Conservation (phyloP, 805 yeast genomes). For the Wickerhamiella kazuoi region DNA sequence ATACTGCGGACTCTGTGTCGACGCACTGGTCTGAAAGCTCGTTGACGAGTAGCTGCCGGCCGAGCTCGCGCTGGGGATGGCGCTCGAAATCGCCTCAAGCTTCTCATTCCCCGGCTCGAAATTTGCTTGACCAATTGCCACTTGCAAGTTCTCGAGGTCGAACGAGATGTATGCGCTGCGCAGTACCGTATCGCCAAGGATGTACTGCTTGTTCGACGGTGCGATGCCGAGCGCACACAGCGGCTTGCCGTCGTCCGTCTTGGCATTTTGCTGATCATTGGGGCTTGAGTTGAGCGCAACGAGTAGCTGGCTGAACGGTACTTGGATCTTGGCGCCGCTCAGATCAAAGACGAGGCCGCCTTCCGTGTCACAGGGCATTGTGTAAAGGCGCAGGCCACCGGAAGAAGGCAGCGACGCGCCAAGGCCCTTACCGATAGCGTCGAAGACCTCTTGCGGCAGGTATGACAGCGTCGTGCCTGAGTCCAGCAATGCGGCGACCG, state of each 20-base stretch:
- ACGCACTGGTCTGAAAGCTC: not conserved
- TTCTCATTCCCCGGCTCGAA: not conserved
- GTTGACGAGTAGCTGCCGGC: not conserved
- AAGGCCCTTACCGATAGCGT: constrained; percentile 15
- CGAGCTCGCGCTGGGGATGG: not conserved
- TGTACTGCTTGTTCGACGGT: not conserved
- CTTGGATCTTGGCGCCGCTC: constrained; percentile 31
- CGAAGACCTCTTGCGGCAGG: constrained; percentile 21
- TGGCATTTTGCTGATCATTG: constrained; percentile 4
- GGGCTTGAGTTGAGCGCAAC: constrained; percentile 5
- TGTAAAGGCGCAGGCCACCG: not conserved
- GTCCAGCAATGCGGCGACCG: constrained; percentile 25
- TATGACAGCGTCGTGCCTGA: constrained; percentile 29
- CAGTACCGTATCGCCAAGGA: constrained; percentile 49
- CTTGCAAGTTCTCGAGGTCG: constrained; percentile 38
- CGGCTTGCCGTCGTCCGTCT: constrained; percentile 10
- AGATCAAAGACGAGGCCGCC: constrained; percentile 29
- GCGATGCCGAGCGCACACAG: constrained; percentile 14
- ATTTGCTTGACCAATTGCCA: constrained; percentile 32
- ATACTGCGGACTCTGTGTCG: not conserved
- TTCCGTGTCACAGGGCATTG: constrained; percentile 20
- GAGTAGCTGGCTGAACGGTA: constrained; percentile 24
- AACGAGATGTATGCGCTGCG: constrained; percentile 48
- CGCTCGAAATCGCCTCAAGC: not conserved
- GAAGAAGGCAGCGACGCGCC: constrained; percentile 14